phyloP scores from a whole-genome alignment of 2,329 filamentous ascomycete species.

The Aspergillus chevalieri region DNA sequence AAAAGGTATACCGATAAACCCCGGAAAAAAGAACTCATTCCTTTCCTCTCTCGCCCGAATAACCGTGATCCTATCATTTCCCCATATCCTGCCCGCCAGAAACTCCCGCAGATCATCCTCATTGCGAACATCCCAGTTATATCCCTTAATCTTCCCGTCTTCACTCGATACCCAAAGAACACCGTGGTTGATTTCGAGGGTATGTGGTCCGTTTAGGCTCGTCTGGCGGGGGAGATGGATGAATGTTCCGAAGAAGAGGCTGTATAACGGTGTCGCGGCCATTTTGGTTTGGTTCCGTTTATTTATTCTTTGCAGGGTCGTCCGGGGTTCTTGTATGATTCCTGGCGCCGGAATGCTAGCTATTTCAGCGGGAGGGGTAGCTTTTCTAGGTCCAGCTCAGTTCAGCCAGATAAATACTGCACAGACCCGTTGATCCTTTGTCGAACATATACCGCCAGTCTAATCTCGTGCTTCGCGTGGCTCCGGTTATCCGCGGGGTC shows the following conservation, averaged over 20 bases:
- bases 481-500: too few species aligned
- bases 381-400: too few species aligned
- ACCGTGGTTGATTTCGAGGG: constrained; percentile 48
- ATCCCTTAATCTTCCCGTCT: constrained; percentile 29
- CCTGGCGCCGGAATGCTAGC: too few species aligned
- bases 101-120: constrained; percentile 20
- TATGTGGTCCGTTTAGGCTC: constrained; percentile 39
- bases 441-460: too few species aligned
- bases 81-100: constrained; percentile 29
- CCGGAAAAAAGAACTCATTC: constrained; percentile 43
- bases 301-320: too few species aligned
- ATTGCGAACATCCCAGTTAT: constrained; percentile 26
- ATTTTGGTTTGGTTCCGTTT: constrained; percentile 4
- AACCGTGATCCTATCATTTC: constrained; percentile 19
- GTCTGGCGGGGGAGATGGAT: constrained; percentile 47
- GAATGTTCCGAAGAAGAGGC: constrained; percentile 57
- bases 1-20: constrained; percentile 38
- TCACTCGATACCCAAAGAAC: constrained; percentile 28
- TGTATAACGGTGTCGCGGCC: constrained; percentile 12
- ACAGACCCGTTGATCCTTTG: too few species aligned
- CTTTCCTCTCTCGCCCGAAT: constrained; percentile 35
- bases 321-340: too few species aligned
- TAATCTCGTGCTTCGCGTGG: too few species aligned
- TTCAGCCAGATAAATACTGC: too few species aligned
- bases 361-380: too few species aligned